Evolutionary conservation across 305 asterid genomes (phyloP).

Genomic region (Plantago rigida): DNA sequence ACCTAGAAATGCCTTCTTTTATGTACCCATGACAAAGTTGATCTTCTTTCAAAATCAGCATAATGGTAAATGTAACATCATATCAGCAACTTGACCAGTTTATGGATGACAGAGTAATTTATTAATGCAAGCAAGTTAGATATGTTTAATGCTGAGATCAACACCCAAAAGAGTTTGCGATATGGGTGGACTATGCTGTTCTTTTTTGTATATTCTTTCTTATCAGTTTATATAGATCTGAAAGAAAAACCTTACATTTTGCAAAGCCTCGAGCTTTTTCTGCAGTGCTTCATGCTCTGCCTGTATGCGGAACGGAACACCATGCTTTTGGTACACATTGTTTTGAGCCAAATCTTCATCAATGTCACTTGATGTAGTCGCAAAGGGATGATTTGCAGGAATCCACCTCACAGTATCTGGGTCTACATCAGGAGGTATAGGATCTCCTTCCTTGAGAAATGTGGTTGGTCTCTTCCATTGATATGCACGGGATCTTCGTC

Average conservation of each 20-base stretch:
- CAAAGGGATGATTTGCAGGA: slow-evolving; percentile 98
- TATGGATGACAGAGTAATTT: neutral
- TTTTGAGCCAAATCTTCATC: slow-evolving; percentile 85
- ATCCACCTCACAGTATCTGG: slow-evolving; percentile 97
- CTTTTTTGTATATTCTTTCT: neutral
- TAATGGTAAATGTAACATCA: neutral
- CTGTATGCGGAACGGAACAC: slow-evolving; percentile 87
- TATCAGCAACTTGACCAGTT: neutral
- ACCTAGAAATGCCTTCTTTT: no score
- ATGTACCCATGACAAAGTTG: no score
- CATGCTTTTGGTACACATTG: slow-evolving; percentile 82
- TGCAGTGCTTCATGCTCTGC: slow-evolving; percentile 97
- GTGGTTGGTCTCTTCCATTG: slow-evolving; percentile 94
- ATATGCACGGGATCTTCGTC: slow-evolving; percentile 90
- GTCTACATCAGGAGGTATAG: slow-evolving; percentile 89
- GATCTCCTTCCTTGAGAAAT: slow-evolving; percentile 88
- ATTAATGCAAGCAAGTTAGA: neutral
- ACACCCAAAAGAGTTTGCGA: neutral
- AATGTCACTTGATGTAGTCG: slow-evolving; percentile 85
- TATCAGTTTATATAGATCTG: neutral
- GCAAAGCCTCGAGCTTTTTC: slow-evolving; percentile 85
- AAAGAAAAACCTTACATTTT: slow-evolving; percentile 49
- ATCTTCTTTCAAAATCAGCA: neutral
- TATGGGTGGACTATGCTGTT: neutral
- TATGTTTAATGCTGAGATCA: neutral